Evolutionary conservation across 1,284 basidiomycete species (phyloP).

Genomic region (Pterula multifida): DNA sequence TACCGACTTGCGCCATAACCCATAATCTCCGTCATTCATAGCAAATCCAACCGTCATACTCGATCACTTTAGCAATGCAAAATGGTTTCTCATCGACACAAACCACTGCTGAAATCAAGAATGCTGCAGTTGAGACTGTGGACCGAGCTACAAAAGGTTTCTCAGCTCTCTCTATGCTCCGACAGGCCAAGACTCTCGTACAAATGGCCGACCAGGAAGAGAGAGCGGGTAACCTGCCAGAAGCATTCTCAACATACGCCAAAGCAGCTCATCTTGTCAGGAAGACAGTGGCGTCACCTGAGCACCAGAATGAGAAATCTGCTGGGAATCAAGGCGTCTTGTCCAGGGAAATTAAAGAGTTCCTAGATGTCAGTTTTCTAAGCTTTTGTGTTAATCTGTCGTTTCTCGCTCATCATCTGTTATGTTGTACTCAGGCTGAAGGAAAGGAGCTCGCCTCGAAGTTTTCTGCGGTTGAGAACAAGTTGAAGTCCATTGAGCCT

Average conservation of each 20-base stretch:
- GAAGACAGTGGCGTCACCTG: slow-evolving; percentile 44
- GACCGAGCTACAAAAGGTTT: slow-evolving; percentile 39
- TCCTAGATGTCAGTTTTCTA: slow-evolving; percentile 38
- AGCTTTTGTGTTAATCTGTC: slow-evolving; percentile 1
- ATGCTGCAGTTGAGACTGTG: slow-evolving; percentile 44
- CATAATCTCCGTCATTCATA: too few species aligned
- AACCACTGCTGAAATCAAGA: slow-evolving; percentile 41
- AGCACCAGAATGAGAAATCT: slow-evolving; percentile 37
- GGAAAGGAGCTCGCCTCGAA: slow-evolving; percentile 35
- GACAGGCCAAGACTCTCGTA: slow-evolving; percentile 43
- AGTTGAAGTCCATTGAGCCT: slow-evolving; percentile 43
- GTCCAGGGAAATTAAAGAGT: slow-evolving; percentile 44
- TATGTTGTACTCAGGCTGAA: slow-evolving; percentile 29
- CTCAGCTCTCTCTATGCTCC: slow-evolving; percentile 45
- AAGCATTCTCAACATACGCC: slow-evolving; percentile 43
- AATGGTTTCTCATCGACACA: slow-evolving; percentile 16
- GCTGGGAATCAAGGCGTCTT: slow-evolving; percentile 34
- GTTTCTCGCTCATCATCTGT: slow-evolving; percentile 8
- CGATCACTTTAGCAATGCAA: slow-evolving; percentile 16
- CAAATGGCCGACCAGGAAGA: slow-evolving; percentile 37
- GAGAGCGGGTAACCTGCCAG: slow-evolving; percentile 42
- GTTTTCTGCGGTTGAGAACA: slow-evolving; percentile 41
- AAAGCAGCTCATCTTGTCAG: slow-evolving; percentile 46
- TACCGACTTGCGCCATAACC: background rate
- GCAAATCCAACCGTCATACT: background rate